Base-by-base conservation (phyloP, 805 yeast genomes). In the Candida dajiaensis region DNA sequence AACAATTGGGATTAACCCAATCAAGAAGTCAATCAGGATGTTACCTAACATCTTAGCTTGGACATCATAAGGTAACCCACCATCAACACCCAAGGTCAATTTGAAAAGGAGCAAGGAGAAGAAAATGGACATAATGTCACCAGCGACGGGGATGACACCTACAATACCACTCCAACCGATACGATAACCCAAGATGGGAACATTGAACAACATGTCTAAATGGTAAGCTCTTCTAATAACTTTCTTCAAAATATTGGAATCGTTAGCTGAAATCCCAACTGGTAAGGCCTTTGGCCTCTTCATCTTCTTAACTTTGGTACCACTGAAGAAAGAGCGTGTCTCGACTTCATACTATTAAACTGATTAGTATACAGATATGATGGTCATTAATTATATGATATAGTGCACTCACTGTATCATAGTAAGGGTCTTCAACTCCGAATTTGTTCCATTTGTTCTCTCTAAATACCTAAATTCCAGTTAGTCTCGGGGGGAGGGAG, bases 1-100 rank as follows among this genome's bases (percentile, higher is more conserved):
- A n/a, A 86, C 77, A 39, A 88, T 58, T 2, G 96, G 96, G 23
- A 85, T 77, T 50, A 88, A 67, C 2, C 92, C 88, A 25, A 88
- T 63, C 4, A 72, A 65, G 50, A 85, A 84, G 63, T 88, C 95
- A 36, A 87, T 59, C n/a, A 70, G 49, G 11, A 85, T 74, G 57
- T 88, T 88, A 41, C 75, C 62, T 31, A 81, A 42, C 74, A 87
- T 81, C 36, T 72, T 64, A 2, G 74, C 53, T 42, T 74, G 73
- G n/a, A 83, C 56, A 40, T 68, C 73, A 22, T 70, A 59, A 0
- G 89, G 88, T 23, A 85, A 66, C 0, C 89, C 89, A 28, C 83
- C 86, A 26, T 83, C 83, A 37, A 85, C 68, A 38, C 69, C 60
- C 40, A 72, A 55, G 6, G 81, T 78, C 29, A 66, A 61, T 35